A percentile compares a stretch with the other conserved stretches of the same genome.
phyloP scores from a whole-genome alignment of 306 rosid species.

The Nissolia schottii region DNA sequence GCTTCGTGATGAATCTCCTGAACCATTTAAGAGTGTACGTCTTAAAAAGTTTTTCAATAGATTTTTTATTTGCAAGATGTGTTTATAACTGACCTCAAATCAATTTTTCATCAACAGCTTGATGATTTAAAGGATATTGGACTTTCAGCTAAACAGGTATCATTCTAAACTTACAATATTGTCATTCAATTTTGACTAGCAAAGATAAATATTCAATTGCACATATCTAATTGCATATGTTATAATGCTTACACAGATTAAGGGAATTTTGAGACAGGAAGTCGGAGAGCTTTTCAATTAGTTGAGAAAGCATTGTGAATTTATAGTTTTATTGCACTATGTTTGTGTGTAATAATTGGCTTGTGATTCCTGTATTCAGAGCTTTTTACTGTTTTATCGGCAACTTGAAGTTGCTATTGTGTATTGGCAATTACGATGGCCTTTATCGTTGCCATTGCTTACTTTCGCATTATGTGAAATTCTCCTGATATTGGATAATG shows the following conservation, averaged over 20 bases:
- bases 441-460: neutral
- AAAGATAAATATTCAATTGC: neutral
- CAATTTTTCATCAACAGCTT: conserved; percentile 42
- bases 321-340: neutral
- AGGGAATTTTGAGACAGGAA: conserved; percentile 56
- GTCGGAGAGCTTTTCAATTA: conserved; percentile 51
- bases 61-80: neutral
- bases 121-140: conserved; percentile 84
- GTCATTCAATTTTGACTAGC: neutral
- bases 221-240: neutral
- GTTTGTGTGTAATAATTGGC: neutral
- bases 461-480: neutral
- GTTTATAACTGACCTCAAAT: neutral
- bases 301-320: neutral
- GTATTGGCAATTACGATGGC: neutral
- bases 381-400: neutral
- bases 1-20: conserved; percentile 70
- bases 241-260: conserved; percentile 39
- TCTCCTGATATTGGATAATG: neutral
- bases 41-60: neutral
- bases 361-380: neutral
- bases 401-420: neutral
- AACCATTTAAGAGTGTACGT: conserved; percentile 81
- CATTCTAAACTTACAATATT: neutral
- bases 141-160: conserved; percentile 79